Percentiles rank a stretch among this genome's conserved stretches.
Evolutionary conservation across 2,329 filamentous ascomycete species (phyloP).

Genomic region (Plenodomus lindquistii): DNA sequence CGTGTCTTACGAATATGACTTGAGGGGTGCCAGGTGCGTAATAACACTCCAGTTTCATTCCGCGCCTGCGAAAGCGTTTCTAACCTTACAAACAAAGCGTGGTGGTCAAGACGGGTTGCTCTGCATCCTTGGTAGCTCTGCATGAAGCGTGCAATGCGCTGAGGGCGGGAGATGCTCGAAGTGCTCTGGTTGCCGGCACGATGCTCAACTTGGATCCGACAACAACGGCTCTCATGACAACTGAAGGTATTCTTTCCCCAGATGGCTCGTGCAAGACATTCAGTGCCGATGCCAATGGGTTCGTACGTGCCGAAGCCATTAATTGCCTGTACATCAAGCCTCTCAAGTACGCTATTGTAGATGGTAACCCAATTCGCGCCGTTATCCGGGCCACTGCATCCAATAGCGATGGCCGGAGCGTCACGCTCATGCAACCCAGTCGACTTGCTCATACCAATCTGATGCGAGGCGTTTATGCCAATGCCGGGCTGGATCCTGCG

Average conservation of each 20-base stretch:
- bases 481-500: not conserved
- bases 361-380: slow-evolving; percentile 36
- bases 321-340: slow-evolving; percentile 32
- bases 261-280: slow-evolving; percentile 28
- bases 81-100: slow-evolving; percentile 4
- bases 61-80: not conserved
- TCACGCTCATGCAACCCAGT: slow-evolving; percentile 39
- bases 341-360: slow-evolving; percentile 32
- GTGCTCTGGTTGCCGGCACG: slow-evolving; percentile 20
- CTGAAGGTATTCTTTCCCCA: slow-evolving; percentile 18
- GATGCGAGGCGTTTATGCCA: not conserved
- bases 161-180: slow-evolving; percentile 6
- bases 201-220: slow-evolving; percentile 19
- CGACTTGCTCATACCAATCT: slow-evolving; percentile 50
- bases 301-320: slow-evolving; percentile 33
- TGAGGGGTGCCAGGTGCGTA: slow-evolving; percentile 27
- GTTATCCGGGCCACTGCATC: slow-evolving; percentile 31
- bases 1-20: slow-evolving; percentile 26
- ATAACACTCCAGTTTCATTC: not conserved
- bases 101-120: slow-evolving; percentile 43
- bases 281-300: slow-evolving; percentile 28
- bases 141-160: slow-evolving; percentile 21
- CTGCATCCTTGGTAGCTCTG: slow-evolving; percentile 32
- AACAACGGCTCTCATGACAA: slow-evolving; percentile 2
- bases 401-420: slow-evolving; percentile 28